A percentile compares a stretch with the other conserved stretches of the same genome.
phyloP scores from a whole-genome alignment of 441 rosid genomes.

The Croton setiger region DNA sequence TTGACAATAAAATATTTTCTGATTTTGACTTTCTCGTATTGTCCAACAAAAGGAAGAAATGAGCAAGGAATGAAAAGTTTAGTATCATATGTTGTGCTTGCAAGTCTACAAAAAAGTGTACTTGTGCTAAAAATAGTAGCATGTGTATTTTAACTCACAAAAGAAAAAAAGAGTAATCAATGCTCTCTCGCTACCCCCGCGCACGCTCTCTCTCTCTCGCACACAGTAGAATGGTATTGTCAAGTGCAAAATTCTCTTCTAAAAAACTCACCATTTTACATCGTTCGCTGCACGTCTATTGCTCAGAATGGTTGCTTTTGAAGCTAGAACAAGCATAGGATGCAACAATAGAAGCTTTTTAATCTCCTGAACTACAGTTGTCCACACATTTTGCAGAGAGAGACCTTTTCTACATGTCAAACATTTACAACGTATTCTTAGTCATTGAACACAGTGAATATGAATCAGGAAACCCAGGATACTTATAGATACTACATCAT shows the following conservation, averaged over 20 bases:
- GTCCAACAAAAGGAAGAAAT: no score
- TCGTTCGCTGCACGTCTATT: conserved; percentile 35
- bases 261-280: conserved; percentile 37
- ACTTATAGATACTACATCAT: conserved; percentile 1
- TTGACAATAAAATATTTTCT: background rate
- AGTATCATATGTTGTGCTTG: background rate
- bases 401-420: conserved; percentile 52
- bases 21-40: background rate
- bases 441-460: conserved; percentile 9
- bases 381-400: conserved; percentile 58
- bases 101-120: background rate
- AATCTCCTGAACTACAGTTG: conserved; percentile 63
- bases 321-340: conserved; percentile 65
- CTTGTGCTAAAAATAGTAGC: background rate
- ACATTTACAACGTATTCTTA: background rate
- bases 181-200: no score
- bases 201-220: background rate
- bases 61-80: background rate
- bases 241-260: conserved; percentile 4
- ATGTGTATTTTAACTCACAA: background rate
- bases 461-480: background rate
- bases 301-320: conserved; percentile 53
- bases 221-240: background rate
- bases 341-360: conserved; percentile 59
- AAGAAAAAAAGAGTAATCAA: background rate